Conservation (phyloP, 306 rosid genomes). For the Rosa rugosa region DNA sequence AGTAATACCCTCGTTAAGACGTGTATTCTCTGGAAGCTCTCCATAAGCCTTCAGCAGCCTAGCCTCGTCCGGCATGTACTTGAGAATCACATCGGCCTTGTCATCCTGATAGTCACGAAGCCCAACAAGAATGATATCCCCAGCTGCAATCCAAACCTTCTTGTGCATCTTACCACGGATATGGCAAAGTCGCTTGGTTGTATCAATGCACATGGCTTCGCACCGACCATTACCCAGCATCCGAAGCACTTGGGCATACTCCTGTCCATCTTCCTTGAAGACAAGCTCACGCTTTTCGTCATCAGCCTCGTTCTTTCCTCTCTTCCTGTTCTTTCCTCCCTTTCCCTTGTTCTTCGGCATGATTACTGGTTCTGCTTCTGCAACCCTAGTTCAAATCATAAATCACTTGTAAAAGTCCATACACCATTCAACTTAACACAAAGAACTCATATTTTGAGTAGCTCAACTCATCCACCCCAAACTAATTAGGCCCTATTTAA, state of each 20-base stretch:
- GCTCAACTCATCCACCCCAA: background rate
- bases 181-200: slow-evolving; percentile 44
- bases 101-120: slow-evolving; percentile 54
- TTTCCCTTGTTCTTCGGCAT: slow-evolving; percentile 61
- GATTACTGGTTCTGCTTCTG: slow-evolving; percentile 13
- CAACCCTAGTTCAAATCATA: background rate
- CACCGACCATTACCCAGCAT: slow-evolving; percentile 50
- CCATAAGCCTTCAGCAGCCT: slow-evolving; percentile 52
- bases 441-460: background rate
- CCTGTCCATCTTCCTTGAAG: slow-evolving; percentile 53
- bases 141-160: slow-evolving; percentile 59
- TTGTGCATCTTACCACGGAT: slow-evolving; percentile 51
- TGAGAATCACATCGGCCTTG: slow-evolving; percentile 53
- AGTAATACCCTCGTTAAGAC: slow-evolving; percentile 45
- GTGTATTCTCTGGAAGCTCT: slow-evolving; percentile 47
- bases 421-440: background rate
- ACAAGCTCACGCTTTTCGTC: slow-evolving; percentile 53
- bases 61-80: slow-evolving; percentile 54
- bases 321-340: slow-evolving; percentile 54
- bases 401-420: background rate
- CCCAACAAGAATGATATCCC: slow-evolving; percentile 47
- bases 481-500: background rate
- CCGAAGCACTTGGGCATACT: slow-evolving; percentile 48
- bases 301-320: slow-evolving; percentile 54
- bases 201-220: slow-evolving; percentile 46